These are phyloP conservation scores for Dujonia santamariae DNA, from an alignment of 1,139 yeast genomes.

Conservation along the genomic window DNA sequence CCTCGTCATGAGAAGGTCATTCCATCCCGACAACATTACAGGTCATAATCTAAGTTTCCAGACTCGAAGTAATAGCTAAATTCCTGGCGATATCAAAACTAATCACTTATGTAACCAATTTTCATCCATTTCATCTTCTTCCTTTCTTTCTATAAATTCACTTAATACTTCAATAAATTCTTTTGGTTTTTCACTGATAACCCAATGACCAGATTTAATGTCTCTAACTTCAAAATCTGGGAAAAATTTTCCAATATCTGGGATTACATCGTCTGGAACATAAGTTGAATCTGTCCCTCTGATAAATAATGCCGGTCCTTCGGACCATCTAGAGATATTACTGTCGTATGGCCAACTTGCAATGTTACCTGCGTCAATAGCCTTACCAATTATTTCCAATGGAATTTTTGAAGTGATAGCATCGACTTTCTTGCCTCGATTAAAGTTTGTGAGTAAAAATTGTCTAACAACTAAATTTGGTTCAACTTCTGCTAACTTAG, in stretches of 20 bases:
- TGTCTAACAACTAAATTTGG: conserved; percentile 62
- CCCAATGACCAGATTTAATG: conserved; percentile 89
- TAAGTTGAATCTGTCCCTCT: conserved; percentile 77
- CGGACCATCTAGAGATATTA: conserved; percentile 48
- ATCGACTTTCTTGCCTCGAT: conserved; percentile 39
- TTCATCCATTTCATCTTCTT: conserved; percentile 27
- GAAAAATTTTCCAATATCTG: conserved; percentile 72
- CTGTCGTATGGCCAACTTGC: conserved; percentile 78
- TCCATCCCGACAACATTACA: too few relatives aligned
- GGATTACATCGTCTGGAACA: conserved; percentile 82
- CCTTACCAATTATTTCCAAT: conserved; percentile 59
- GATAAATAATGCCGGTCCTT: conserved; percentile 72
- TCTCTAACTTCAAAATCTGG: conserved; percentile 76
- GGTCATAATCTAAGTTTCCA: too few relatives aligned
- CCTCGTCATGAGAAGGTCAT: too few relatives aligned
- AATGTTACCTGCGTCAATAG: conserved; percentile 59
- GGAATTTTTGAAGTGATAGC: conserved; percentile 59
- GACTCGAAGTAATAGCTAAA: too few relatives aligned
- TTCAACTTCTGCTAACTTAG: conserved; percentile 61
- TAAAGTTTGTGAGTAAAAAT: conserved; percentile 72
- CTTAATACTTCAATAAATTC: conserved; percentile 59
- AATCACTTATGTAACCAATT: neutral
- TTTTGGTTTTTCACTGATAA: conserved; percentile 72
- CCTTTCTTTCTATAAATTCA: conserved; percentile 58
- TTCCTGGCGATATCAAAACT: too few relatives aligned